Evolutionary conservation across 2,329 filamentous ascomycete species (phyloP), one percentile per base, ranked within the genome.

Genomic region (Fusarium papillatum): DNA sequence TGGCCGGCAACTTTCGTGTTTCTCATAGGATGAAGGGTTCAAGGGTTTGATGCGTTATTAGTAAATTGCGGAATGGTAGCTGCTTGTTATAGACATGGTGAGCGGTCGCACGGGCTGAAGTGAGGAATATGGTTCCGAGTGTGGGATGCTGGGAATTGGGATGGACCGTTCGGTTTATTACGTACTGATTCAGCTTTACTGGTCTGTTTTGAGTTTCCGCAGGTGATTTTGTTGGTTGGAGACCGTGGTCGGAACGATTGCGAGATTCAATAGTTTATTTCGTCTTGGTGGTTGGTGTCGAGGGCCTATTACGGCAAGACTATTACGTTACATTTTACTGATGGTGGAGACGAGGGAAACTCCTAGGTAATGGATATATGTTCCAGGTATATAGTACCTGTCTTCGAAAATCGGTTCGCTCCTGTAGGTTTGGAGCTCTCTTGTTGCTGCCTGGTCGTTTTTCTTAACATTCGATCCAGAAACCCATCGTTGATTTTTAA

Each of bases 251-350:
- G 50, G 50, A 57, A 34, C 36, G 57, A 60, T 60, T 60, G 57
- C 57, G 57, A 60, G 36, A 38, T 60, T 39, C 36, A 38, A 60
- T 60, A 60, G 57, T 41, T 60, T 60, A 60, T 60, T 60, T 29
- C 57, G 57, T 60, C 57, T 60, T 60, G 57, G n/a, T 53, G 48
- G 24, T 29, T 17, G 24, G 26, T 53, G 50, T 55, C 50, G 22
- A 57, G 19, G 29, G 5, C 19, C 50, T 34, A 16, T 34, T 17
- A 57, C 17, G 6, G 24, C 26, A n/a, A 29, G 48, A 13, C 48
- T n/a, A 53, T 29, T 53, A 53, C 48, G 48, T 53, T 53, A 26
- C 24, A 53, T 29, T 53, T 31, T n/a, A 31, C 48, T 31, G 6
- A 10, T 17, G 19, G 48, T 53, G 48, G 48, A 53, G 48, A 31